A percentile compares a stretch with the other conserved stretches of the same genome.
Conservation (phyloP, 208 protist species). For the Leishmania tropica region DNA sequence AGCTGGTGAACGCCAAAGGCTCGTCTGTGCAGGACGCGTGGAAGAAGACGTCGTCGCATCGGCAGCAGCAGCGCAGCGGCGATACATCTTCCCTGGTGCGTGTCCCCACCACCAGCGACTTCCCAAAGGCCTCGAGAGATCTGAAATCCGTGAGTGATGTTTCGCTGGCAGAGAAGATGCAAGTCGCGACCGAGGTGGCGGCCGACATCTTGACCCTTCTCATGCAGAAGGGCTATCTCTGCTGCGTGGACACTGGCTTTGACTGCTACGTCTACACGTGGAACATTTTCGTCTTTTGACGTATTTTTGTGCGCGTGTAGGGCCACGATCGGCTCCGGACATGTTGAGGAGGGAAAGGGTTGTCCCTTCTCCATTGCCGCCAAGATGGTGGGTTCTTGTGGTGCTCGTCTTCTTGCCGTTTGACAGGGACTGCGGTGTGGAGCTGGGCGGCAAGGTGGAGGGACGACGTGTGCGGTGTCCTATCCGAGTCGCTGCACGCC, state of each 20-base stretch:
- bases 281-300: slow-evolving; percentile 85
- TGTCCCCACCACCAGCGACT: slow-evolving; percentile 33
- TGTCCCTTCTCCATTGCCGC: no score
- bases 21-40: slow-evolving; percentile 24
- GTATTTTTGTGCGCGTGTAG: neutral
- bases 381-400: no score
- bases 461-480: neutral
- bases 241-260: slow-evolving; percentile 71
- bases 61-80: neutral
- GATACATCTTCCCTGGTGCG: slow-evolving; percentile 6
- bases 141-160: slow-evolving; percentile 69
- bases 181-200: slow-evolving; percentile 57
- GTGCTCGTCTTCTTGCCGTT: no score
- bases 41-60: neutral
- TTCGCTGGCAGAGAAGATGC: slow-evolving; percentile 57
- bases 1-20: slow-evolving; percentile 30
- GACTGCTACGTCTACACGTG: slow-evolving; percentile 73
- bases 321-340: neutral
- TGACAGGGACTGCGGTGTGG: neutral
- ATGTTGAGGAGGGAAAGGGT: neutral
- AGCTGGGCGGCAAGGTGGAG: neutral
- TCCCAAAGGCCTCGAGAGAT: slow-evolving; percentile 33
- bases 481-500: neutral
- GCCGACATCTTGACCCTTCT: slow-evolving; percentile 63
- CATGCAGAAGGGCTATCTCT: slow-evolving; percentile 60